These are phyloP conservation scores for Stephanodiscus triporus DNA, from an alignment of 108 stramenopile genomes.

Conservation along the genomic window DNA sequence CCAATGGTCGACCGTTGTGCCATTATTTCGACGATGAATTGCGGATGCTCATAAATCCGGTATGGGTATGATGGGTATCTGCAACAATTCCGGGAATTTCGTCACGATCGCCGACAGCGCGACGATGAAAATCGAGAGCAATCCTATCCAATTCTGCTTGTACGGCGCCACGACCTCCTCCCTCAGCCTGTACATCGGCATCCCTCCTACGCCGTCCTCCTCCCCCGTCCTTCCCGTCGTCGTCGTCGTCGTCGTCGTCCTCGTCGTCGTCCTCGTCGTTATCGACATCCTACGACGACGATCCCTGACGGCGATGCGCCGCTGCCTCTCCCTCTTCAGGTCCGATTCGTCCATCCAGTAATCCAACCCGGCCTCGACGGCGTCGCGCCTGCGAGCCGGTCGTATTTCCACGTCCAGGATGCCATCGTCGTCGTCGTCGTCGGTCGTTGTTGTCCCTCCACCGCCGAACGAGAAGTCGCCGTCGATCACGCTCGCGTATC, in stretches of 20 bases:
- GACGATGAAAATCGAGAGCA: slow-evolving; percentile 70
- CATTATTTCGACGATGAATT: background rate
- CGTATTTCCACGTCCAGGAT: slow-evolving; percentile 55
- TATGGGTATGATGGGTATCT: slow-evolving; percentile 65
- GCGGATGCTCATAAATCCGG: slow-evolving; percentile 77
- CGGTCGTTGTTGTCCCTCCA: too few relatives aligned
- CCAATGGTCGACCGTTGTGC: background rate
- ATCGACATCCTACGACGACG: background rate
- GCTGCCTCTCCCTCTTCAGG: slow-evolving; percentile 49
- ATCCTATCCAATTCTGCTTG: slow-evolving; percentile 90
- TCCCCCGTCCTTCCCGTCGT: background rate
- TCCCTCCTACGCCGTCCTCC: slow-evolving; percentile 58
- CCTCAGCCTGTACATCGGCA: slow-evolving; percentile 70
- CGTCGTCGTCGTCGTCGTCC: background rate
- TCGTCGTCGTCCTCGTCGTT: too few relatives aligned
- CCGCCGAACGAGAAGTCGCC: background rate
- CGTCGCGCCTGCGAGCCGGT: slow-evolving; percentile 58
- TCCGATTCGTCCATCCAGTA: slow-evolving; percentile 88
- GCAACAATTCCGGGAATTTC: slow-evolving; percentile 80
- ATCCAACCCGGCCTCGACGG: slow-evolving; percentile 75
- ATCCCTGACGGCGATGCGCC: slow-evolving; percentile 55
- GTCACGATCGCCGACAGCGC: slow-evolving; percentile 64
- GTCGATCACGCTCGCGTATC: background rate
- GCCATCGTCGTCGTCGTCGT: slow-evolving; percentile 42
- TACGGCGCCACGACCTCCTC: slow-evolving; percentile 79